Evolutionary conservation across 768 basidiomycete species (phyloP).

Genomic region (Filobasidium wieringae): DNA sequence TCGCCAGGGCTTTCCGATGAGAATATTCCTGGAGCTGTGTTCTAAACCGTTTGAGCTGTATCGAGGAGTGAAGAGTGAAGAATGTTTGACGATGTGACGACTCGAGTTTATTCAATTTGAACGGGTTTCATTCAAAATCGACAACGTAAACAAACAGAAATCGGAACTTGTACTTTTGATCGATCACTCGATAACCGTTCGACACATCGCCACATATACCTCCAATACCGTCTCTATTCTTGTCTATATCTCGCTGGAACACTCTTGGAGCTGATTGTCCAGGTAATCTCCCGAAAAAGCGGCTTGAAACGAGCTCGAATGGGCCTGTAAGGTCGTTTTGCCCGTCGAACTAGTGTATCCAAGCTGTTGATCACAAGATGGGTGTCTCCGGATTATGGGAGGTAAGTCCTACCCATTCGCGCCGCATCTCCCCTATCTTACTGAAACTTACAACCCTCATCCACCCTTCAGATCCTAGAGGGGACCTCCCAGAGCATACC

Average conservation of each 20-base stretch:
- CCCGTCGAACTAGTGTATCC: not conserved
- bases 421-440: not conserved
- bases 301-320: not conserved
- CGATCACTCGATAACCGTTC: not conserved
- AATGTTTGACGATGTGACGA: no score
- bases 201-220: not conserved
- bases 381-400: conserved; percentile 42
- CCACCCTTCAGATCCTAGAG: conserved; percentile 46
- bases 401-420: conserved; percentile 23
- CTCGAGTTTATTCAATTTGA: no score
- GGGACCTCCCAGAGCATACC: conserved; percentile 63
- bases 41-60: no score
- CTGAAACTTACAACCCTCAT: not conserved
- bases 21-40: no score
- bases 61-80: no score
- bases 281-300: no score
- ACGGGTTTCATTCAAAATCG: no score
- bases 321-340: not conserved
- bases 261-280: no score
- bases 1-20: no score
- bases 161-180: not conserved
- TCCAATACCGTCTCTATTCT: no score
- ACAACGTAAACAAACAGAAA: not conserved
- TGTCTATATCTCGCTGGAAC: no score
- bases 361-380: conserved; percentile 28